Evolutionary conservation across 106 monocot species (phyloP), one percentile per base, ranked within the genome.

Genomic region (Vanilla planifolia): DNA sequence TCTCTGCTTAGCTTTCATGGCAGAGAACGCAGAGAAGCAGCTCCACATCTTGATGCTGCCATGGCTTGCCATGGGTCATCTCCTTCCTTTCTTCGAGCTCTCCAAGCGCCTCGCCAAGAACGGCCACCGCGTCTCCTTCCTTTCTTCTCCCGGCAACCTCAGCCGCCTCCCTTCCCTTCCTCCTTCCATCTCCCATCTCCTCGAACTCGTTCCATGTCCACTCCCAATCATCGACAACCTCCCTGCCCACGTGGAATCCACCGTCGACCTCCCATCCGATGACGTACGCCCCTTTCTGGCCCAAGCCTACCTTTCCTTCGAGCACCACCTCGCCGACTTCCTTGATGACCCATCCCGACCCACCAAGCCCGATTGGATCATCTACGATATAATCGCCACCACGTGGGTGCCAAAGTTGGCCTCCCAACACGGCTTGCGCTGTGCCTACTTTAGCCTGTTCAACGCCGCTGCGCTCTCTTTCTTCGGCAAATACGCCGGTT

Each of bases 331-430:
- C 3, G 5, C 57, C 1, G 20, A 11, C 20, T 62, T 62, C 68
- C 56, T 68, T 13, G 10, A 15, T 25, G 2, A 9, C 3, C 1
- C 26, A 4, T 1, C 47, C 7, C 28, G 21, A n/a, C n/a, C n/a
- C 4, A 40, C 63, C 0, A 37, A 37, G 10, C 37, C 37, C 37
- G 68, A 68, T 45, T 68, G 68, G 63, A 22, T 63, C 28, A 4
- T 63, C 28, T 33, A 8, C 47, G 63, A 63, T 47, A 37, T 37
- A 10, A 37, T 37, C 37, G 37, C 37, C 37, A 37, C 5, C 37
- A 37, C 5, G 7, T 37, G 37, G 37, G 37, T 37, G 5, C 37
- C 37, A 0, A 10, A 5, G 5, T 10, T 37, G 5, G 37, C 37
- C 37, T 5, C 37, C 10, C 37, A 10, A 5, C 37, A 37, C 37